phyloP scores from a whole-genome alignment of 192 early-diverging fungal species.

The Linnemannia exigua region DNA sequence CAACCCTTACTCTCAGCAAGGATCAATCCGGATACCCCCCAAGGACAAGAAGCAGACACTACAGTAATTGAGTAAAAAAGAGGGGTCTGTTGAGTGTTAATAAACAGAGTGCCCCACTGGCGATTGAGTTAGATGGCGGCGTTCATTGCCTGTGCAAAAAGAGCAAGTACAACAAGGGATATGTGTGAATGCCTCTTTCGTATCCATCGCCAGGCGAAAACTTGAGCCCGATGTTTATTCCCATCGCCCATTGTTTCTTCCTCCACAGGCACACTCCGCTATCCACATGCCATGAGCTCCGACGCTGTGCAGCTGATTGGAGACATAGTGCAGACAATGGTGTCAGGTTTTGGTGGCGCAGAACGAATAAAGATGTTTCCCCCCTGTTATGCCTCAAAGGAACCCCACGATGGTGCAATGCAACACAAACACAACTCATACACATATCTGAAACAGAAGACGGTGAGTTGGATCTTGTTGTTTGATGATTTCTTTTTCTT shows the following conservation, averaged over 20 bases:
- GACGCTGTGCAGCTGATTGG: background rate
- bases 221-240: background rate
- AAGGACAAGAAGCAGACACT: constrained; percentile 24
- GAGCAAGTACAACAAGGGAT: too few species aligned
- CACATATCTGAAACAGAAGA: background rate
- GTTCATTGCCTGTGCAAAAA: too few species aligned
- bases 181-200: background rate
- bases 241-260: background rate
- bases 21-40: constrained; percentile 17
- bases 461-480: background rate
- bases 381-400: too few species aligned
- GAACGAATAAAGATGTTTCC: background rate
- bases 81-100: background rate
- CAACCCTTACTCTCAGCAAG: constrained; percentile 14
- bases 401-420: background rate
- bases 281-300: background rate
- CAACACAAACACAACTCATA: background rate
- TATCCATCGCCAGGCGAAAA: background rate
- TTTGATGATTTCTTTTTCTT: background rate
- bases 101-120: background rate
- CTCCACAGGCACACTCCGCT: background rate
- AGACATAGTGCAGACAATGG: background rate
- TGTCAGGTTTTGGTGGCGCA: background rate
- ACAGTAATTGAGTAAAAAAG: background rate
- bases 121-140: too few species aligned